phyloP scores from a whole-genome alignment of 257 asterid genomes.

The Solanum pinnatisectum region DNA sequence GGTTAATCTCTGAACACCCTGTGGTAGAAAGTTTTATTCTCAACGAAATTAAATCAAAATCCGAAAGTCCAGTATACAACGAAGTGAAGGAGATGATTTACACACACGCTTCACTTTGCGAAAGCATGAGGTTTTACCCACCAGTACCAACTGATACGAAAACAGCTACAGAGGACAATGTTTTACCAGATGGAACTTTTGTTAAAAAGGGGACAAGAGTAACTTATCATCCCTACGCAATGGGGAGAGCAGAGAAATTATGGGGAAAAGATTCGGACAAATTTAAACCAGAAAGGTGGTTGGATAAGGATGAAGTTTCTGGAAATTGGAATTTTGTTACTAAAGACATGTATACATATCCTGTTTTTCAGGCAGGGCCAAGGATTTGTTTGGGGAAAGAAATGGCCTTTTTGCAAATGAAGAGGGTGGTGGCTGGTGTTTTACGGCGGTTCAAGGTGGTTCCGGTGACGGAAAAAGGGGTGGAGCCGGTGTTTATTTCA shows the following conservation, averaged over 20 bases:
- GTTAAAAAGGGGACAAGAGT: not conserved
- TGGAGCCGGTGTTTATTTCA: constrained; percentile 1
- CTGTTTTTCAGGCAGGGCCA: not conserved
- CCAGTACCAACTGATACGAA: not conserved
- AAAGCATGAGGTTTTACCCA: not conserved
- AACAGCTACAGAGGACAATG: not conserved
- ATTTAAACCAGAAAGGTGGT: not conserved
- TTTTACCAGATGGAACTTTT: not conserved
- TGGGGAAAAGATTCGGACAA: not conserved
- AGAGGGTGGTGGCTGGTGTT: not conserved
- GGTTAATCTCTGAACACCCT: not conserved
- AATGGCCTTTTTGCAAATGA: not conserved
- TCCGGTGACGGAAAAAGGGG: not conserved
- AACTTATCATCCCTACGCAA: not conserved
- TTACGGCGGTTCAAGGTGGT: not conserved
- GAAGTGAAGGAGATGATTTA: not conserved
- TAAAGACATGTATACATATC: not conserved
- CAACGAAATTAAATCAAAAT: not conserved
- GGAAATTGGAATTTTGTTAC: not conserved
- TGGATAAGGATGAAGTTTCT: not conserved
- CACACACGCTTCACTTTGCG: not conserved
- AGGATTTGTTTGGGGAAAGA: not conserved
- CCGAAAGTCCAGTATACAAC: not conserved
- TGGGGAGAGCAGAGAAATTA: not conserved
- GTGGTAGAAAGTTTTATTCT: not conserved